phyloP scores from a whole-genome alignment of 2,329 filamentous ascomycete genomes.

The Berkeleyomyces basicola region DNA sequence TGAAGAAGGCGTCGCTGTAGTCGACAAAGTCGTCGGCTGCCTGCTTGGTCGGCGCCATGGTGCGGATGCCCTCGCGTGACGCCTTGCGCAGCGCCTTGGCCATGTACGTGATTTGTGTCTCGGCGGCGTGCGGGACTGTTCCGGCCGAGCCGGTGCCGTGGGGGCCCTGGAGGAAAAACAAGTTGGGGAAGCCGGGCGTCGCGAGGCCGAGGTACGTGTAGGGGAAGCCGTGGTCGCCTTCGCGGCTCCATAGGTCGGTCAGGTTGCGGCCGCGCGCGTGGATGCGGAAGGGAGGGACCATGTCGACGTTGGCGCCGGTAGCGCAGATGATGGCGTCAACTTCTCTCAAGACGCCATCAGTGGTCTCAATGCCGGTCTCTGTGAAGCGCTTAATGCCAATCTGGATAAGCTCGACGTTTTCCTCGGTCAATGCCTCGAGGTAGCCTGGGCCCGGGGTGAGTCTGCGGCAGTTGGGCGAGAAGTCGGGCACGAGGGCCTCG shows the following conservation, averaged over 20 bases:
- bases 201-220: constrained; percentile 50
- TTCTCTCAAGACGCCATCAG: constrained; percentile 36
- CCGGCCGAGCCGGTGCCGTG: constrained; percentile 43
- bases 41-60: constrained; percentile 36
- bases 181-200: constrained; percentile 49
- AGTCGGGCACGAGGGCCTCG: constrained; percentile 41
- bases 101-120: constrained; percentile 48
- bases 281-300: constrained; percentile 44
- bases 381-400: constrained; percentile 42
- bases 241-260: constrained; percentile 35
- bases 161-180: constrained; percentile 48
- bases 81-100: constrained; percentile 53
- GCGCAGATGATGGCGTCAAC: constrained; percentile 52
- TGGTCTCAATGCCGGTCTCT: constrained; percentile 40
- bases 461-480: constrained; percentile 46
- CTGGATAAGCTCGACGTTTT: constrained; percentile 45
- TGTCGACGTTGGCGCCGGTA: constrained; percentile 47
- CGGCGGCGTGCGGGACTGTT: constrained; percentile 49
- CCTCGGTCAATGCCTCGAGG: constrained; percentile 43
- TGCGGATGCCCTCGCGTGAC: constrained; percentile 46
- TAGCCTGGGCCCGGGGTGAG: constrained; percentile 52
- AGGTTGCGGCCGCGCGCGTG: constrained; percentile 32
- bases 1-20: constrained; percentile 40
- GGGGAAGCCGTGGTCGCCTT: constrained; percentile 28
- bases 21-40: constrained; percentile 49